phyloP scores from a whole-genome alignment of 106 monocot species.

The Acanthochlamys bracteata region DNA sequence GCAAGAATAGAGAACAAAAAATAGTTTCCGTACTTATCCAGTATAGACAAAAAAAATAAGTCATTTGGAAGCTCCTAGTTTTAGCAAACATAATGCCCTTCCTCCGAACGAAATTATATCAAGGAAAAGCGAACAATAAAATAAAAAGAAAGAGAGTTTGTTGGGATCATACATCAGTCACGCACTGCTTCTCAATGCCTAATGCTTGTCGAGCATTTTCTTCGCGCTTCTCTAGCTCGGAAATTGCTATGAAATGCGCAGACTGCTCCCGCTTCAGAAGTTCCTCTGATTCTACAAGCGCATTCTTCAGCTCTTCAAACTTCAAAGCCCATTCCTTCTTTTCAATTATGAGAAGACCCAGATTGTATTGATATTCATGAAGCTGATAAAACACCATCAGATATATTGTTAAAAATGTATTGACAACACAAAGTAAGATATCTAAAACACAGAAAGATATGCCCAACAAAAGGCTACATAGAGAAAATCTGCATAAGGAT shows the following conservation, averaged over 20 bases:
- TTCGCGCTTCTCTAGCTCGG: conserved; percentile 73
- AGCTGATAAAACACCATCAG: conserved; percentile 38
- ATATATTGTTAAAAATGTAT: background rate
- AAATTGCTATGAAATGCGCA: conserved; percentile 50
- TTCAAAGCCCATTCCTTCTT: conserved; percentile 81
- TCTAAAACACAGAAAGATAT: background rate
- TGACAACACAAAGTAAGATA: background rate
- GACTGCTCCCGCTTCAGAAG: conserved; percentile 82
- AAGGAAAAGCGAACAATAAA: background rate
- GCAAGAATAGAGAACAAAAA: no score
- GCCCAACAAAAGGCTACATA: no score
- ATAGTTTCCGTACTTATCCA: no score
- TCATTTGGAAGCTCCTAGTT: no score
- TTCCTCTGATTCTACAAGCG: conserved; percentile 52
- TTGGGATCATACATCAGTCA: conserved; percentile 51
- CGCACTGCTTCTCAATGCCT: conserved; percentile 83
- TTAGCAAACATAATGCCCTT: no score
- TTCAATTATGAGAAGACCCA: conserved; percentile 95
- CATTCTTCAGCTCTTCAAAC: conserved; percentile 49
- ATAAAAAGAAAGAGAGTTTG: background rate
- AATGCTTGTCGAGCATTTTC: conserved; percentile 73
- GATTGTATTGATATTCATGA: conserved; percentile 87
- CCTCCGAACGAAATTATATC: background rate
- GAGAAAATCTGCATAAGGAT: no score
- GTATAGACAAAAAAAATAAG: no score